Percentiles rank a stretch among this genome's conserved stretches.
Evolutionary conservation across 2,329 filamentous ascomycete species (phyloP).

Genomic region (Aspergillus caelatus): DNA sequence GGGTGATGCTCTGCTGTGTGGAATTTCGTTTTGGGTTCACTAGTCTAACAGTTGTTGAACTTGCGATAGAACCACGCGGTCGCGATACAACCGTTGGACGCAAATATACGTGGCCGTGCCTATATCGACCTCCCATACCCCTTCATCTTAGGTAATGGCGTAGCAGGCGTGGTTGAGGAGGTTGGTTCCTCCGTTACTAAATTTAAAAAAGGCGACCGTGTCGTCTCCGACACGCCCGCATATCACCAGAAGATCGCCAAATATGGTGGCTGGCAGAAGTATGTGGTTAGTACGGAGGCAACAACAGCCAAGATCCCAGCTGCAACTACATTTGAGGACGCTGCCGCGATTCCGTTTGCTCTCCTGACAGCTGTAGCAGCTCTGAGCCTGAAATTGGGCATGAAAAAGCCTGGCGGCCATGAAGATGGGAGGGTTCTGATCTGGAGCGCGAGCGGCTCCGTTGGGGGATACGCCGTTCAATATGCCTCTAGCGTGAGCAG

Average conservation of each 20-base stretch:
- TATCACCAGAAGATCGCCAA: constrained; percentile 1
- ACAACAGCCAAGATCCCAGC: constrained; percentile 3
- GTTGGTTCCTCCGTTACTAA: background rate
- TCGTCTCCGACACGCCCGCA: constrained; percentile 9
- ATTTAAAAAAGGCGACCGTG: constrained; percentile 4
- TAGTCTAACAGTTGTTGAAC: too few relatives aligned
- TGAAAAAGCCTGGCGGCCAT: background rate
- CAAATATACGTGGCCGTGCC: too few relatives aligned
- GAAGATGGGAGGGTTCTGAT: constrained; percentile 2
- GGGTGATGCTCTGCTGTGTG: too few relatives aligned
- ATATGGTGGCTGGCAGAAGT: constrained; percentile 9
- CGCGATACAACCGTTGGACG: too few relatives aligned
- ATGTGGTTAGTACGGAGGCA: background rate
- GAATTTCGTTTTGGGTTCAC: too few relatives aligned
- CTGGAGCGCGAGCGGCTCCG: constrained; percentile 7
- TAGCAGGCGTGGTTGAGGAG: background rate
- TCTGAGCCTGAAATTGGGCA: too few relatives aligned
- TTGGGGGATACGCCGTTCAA: constrained; percentile 9
- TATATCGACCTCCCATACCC: too few relatives aligned
- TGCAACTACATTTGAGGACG: constrained; percentile 5
- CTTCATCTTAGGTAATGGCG: background rate
- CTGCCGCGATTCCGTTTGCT: background rate
- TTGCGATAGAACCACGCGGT: too few relatives aligned
- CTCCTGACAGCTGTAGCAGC: too few relatives aligned
- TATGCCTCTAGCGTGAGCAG: constrained; percentile 4